A percentile compares a stretch with the other conserved stretches of the same genome.
phyloP scores from a whole-genome alignment of 2,329 filamentous ascomycete species.

The Fusarium humuli region DNA sequence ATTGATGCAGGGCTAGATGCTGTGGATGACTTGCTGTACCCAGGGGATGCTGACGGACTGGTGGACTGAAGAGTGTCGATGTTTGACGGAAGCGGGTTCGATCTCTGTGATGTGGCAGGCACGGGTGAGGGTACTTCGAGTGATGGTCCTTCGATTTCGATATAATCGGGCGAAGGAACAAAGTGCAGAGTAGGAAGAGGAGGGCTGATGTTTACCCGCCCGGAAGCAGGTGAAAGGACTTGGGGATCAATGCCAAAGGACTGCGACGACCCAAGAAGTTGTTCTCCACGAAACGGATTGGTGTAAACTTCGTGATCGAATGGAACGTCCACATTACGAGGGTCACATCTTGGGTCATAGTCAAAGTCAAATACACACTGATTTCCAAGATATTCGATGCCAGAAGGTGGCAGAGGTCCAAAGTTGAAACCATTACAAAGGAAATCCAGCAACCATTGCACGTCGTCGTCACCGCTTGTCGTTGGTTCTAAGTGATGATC shows the following conservation, averaged over 20 bases:
- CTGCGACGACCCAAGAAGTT: neutral
- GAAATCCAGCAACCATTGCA: neutral
- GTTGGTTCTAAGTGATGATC: too few species aligned
- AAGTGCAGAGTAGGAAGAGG: neutral
- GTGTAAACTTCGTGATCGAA: neutral
- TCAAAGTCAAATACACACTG: too few species aligned
- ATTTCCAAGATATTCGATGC: too few species aligned
- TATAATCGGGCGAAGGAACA: rapidly evolving
- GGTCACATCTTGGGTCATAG: neutral
- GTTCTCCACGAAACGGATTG: neutral
- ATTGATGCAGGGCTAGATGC: neutral
- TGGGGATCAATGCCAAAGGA: neutral
- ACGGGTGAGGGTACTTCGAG: too few species aligned
- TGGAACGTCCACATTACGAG: rapidly evolving
- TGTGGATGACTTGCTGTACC: rapidly evolving
- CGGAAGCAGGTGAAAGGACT: rapidly evolving
- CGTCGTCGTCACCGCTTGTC: neutral
- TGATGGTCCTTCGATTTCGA: too few species aligned
- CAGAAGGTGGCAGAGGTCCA: too few species aligned
- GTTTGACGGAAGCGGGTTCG: rapidly evolving
- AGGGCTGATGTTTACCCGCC: rapidly evolving
- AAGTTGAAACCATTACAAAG: too few species aligned
- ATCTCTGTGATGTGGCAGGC: rapidly evolving
- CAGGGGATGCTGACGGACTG: rapidly evolving
- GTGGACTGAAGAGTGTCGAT: rapidly evolving